Conservation (phyloP, 805 yeast species). For the Suhomyces vadensis region DNA sequence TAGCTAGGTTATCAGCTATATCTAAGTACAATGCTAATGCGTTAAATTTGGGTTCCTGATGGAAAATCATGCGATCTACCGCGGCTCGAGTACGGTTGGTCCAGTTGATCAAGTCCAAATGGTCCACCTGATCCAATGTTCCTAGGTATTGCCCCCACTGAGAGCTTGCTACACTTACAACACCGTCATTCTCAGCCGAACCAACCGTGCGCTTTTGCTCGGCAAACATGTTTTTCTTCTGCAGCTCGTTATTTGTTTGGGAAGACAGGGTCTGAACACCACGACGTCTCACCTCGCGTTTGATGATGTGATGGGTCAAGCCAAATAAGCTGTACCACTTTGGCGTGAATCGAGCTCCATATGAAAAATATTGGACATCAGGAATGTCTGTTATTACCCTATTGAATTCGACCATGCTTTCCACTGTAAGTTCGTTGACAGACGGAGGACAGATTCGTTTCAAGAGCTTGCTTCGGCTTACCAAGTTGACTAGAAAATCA, state of each 20-base stretch:
- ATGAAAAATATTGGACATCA: slow-evolving; percentile 71
- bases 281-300: slow-evolving; percentile 17
- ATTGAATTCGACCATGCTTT: slow-evolving; percentile 56
- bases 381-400: slow-evolving; percentile 52
- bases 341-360: slow-evolving; percentile 76
- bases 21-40: slow-evolving; percentile 70
- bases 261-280: not conserved
- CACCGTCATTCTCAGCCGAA: slow-evolving; percentile 70
- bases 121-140: slow-evolving; percentile 76
- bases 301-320: slow-evolving; percentile 64
- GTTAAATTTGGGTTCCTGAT: slow-evolving; percentile 49
- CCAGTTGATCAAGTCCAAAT: slow-evolving; percentile 86
- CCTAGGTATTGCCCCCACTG: slow-evolving; percentile 87
- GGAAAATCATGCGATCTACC: slow-evolving; percentile 30
- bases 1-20: slow-evolving; percentile 62
- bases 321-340: slow-evolving; percentile 60
- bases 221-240: not conserved
- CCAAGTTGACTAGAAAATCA: slow-evolving; percentile 53
- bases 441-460: slow-evolving; percentile 28
- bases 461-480: slow-evolving; percentile 19
- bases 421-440: slow-evolving; percentile 67
- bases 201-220: not conserved
- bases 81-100: slow-evolving; percentile 50
- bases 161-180: slow-evolving; percentile 76
- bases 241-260: not conserved